These are phyloP conservation scores for Blastomyces gilchristii DNA, from an alignment of 2,329 filamentous ascomycete genomes.

Conservation along the genomic window DNA sequence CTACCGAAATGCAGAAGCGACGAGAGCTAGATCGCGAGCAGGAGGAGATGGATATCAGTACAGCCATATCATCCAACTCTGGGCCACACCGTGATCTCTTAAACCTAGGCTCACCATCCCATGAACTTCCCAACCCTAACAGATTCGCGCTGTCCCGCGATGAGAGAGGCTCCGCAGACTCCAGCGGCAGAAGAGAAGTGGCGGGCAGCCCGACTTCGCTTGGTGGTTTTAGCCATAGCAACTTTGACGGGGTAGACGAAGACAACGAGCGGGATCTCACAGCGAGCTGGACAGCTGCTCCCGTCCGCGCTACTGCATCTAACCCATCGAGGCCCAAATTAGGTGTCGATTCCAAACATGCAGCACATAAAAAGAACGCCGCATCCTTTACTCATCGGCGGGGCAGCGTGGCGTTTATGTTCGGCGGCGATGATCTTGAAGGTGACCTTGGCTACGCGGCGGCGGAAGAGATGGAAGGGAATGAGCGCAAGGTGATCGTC, in stretches of 20 bases:
- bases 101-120: constrained; percentile 45
- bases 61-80: constrained; percentile 48
- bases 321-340: constrained; percentile 18
- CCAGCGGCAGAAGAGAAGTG: constrained; percentile 22
- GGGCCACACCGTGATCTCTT: constrained; percentile 56
- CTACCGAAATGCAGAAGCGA: constrained; percentile 68
- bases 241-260: constrained; percentile 22
- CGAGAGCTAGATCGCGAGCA: constrained; percentile 45
- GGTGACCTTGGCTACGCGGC: constrained; percentile 92
- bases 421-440: constrained; percentile 67
- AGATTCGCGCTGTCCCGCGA: constrained; percentile 57
- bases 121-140: constrained; percentile 62
- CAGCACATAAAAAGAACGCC: constrained; percentile 20
- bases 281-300: constrained; percentile 29
- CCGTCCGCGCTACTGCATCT: constrained; percentile 25
- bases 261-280: constrained; percentile 30
- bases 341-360: constrained; percentile 12
- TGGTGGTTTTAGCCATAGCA: constrained; percentile 23
- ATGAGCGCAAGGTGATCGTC: constrained; percentile 88
- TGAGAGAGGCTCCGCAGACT: constrained; percentile 29
- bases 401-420: constrained; percentile 34
- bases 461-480: constrained; percentile 85
- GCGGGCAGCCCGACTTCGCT: constrained; percentile 28
- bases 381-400: constrained; percentile 34
- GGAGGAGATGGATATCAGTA: constrained; percentile 88